Conservation (phyloP, 352 stramenopile genomes). For the Phytophthora cactorum region DNA sequence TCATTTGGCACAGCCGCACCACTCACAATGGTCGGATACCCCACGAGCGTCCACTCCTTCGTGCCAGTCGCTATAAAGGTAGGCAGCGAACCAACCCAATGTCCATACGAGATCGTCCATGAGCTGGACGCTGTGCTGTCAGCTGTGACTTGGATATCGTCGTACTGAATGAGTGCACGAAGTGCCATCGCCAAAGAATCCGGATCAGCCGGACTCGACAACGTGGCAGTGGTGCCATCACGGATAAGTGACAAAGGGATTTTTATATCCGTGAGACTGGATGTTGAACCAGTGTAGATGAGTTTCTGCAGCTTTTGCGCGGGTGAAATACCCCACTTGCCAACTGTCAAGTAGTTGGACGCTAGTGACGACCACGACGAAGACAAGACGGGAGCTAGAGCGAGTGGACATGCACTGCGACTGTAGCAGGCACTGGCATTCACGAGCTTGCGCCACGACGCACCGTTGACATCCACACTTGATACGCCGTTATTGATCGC, state of each 20-base stretch:
- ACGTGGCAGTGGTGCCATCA: constrained; percentile 26
- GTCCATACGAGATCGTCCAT: constrained; percentile 44
- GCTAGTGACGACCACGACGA: constrained; percentile 28
- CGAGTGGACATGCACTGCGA: constrained; percentile 44
- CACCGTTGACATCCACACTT: constrained; percentile 32
- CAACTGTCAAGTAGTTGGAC: constrained; percentile 35
- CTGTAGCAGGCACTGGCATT: constrained; percentile 63
- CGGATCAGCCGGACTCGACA: constrained; percentile 28
- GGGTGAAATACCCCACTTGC: constrained; percentile 45
- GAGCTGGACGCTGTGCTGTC: constrained; percentile 28
- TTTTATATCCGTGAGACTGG: constrained; percentile 12
- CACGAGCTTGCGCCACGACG: constrained; percentile 56
- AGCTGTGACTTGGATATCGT: constrained; percentile 40
- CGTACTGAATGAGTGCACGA: constrained; percentile 41
- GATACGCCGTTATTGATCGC: constrained; percentile 11
- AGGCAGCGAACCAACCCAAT: constrained; percentile 41
- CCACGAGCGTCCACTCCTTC: constrained; percentile 43
- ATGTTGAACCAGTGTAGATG: constrained; percentile 17
- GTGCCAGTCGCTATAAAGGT: constrained; percentile 27
- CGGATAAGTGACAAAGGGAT: constrained; percentile 28
- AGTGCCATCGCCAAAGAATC: constrained; percentile 31
- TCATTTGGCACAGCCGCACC: constrained; percentile 14
- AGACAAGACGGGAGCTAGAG: constrained; percentile 45
- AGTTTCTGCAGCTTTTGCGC: constrained; percentile 48
- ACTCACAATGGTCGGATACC: constrained; percentile 23